Evolutionary conservation across 2,329 filamentous ascomycete genomes (phyloP), one percentile per base, ranked within the genome.

Genomic region (Zasmidium citrigriseum): DNA sequence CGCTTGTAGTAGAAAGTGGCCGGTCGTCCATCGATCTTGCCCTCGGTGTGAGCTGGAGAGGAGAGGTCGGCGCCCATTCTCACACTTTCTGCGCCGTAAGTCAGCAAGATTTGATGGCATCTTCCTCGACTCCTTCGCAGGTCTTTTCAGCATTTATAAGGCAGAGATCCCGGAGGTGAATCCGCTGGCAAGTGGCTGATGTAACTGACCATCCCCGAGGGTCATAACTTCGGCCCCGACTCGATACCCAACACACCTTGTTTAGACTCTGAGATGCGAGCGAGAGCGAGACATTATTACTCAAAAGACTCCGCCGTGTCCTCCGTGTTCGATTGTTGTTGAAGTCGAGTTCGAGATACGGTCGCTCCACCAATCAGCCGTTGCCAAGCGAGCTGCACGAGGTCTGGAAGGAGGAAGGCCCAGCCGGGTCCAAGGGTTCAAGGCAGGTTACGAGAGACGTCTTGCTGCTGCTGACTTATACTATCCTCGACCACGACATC

Each of bases 1-100:
- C 63, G 56, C n/a, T 56, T 55, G 51, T 69, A 69, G 50, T 53
- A 65, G 61, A 69, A 67, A 10, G 56, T 68, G 27, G 64, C 67
- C 3, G 63, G 64, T 24, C 64, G 55, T 1, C 68, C 67, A 49
- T 71, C 65, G 38, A 69, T 55, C 20, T 65, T 55, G 29, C 67
- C 67, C 45, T 64, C 58, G 20, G 55, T 62, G 41, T 64, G 63
- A 18, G 59, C 54, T 16, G 61, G 29, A 2, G 61, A 64, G 1
- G 66, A 64, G 34, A 57, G 54, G 25, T 63, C 58, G 46, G 58
- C 58, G 44, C 61, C 64, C 67, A 69, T 69, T 2, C 3, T 49
- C 20, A 29, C 41, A 41, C 14, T 4, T 16, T 41, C 34, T 41
- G 34, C 4, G 7, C 4, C 18, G 4, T 41, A n/a, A 16, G 34